Percentiles rank a stretch among this genome's conserved stretches.
Conservation (phyloP, 2,329 filamentous ascomycete species). For the Trichoderma sp. region DNA sequence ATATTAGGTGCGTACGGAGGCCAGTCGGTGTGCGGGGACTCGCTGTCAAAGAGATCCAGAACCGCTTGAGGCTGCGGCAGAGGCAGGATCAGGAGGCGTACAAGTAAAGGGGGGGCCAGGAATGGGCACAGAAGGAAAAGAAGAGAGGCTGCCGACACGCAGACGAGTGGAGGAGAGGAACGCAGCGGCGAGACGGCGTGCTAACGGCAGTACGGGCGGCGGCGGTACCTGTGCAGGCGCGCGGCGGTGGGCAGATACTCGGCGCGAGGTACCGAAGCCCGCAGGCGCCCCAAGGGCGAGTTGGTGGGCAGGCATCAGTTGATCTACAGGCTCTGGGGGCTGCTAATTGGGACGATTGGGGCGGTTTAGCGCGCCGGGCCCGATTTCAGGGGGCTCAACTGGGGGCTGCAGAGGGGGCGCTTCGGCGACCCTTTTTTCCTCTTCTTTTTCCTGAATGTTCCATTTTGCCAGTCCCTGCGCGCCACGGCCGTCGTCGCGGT, state of each 20-base stretch:
- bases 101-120: slow-evolving; percentile 13
- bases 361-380: slow-evolving; percentile 22
- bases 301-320: slow-evolving; percentile 21
- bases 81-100: slow-evolving; percentile 21
- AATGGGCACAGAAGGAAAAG: neutral
- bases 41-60: slow-evolving; percentile 14
- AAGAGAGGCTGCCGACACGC: slow-evolving; percentile 6
- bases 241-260: slow-evolving; percentile 11
- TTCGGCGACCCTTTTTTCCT: slow-evolving; percentile 11
- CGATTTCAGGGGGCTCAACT: slow-evolving; percentile 17
- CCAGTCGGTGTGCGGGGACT: slow-evolving; percentile 21
- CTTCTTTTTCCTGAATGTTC: neutral
- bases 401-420: slow-evolving; percentile 19
- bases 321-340: slow-evolving; percentile 23
- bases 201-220: slow-evolving; percentile 4
- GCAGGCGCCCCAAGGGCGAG: neutral
- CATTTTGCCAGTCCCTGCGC: neutral
- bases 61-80: slow-evolving; percentile 20
- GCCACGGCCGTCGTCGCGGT: neutral
- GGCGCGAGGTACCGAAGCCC: slow-evolving; percentile 2
- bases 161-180: neutral
- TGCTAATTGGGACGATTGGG: slow-evolving; percentile 20
- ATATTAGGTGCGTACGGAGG: slow-evolving; percentile 3
- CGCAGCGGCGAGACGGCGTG: neutral
- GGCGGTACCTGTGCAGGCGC: neutral